Evolutionary conservation across 2,329 filamentous ascomycete genomes (phyloP), one percentile per base, ranked within the genome.

Genomic region (Nigrospora sphaerica): DNA sequence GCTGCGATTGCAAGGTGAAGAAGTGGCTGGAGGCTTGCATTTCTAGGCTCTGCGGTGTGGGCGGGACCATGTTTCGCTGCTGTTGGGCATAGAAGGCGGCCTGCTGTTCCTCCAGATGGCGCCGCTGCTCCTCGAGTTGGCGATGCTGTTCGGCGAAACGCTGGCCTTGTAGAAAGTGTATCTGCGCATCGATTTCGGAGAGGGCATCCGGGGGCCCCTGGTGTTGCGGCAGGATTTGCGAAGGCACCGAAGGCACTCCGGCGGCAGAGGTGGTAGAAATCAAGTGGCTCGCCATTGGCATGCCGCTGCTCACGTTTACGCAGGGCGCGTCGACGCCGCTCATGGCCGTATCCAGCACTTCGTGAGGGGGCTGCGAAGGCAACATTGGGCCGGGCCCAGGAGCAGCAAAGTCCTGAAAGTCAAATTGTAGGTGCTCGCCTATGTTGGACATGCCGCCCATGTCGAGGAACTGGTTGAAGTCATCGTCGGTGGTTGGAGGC

Each of bases 11-110:
- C 35, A 78, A 75, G 45, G 79, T 63, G 60, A 83, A 89, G 54
- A 73, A 82, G 46, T 79, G 78, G 62, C 59, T 77, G 52, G 68
- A 79, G 58, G 70, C 78, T 62, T 85, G 82, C 66, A 92, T 79
- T 59, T 92, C 86, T 23, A 89, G 74, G 61, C 88, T 92, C 61
- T 86, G 88, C 0, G 88, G 88, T 13, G 88, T 93, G 3, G 86
- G 86, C 6, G 88, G 88, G 9, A 89, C 78, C 44, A 85, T 81
- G 49, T 76, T 61, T 46, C 56, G 73, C 49, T 78, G 72, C 44
- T 65, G 75, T 46, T 66, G 74, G 10, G 69, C 62, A 57, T 76
- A 82, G 57, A 74, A 79, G 46, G 73, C 74, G 18, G 69, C 67
- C 40, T 69, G 67, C 33, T 73, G 65, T 18, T 68, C 64, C 39